Evolutionary conservation across 2,329 filamentous ascomycete genomes (phyloP).

Genomic region (Cytospora chrysosperma): DNA sequence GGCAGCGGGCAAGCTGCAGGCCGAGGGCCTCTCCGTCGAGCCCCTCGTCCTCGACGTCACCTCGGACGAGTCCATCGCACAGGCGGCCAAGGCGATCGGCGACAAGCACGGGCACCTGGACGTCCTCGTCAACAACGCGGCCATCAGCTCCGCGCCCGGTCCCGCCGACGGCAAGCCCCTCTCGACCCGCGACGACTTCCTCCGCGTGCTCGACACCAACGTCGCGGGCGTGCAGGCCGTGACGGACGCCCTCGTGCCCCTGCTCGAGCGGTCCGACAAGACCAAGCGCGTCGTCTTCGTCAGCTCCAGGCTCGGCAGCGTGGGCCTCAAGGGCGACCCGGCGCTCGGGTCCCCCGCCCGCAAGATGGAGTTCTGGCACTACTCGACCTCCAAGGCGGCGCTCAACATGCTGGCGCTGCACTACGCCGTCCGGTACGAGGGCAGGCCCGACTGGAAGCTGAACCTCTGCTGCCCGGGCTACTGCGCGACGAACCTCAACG

Average conservation of each 20-base stretch:
- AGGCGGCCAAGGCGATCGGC: slow-evolving; percentile 34
- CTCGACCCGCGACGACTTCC: slow-evolving; percentile 26
- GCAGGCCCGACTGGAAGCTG: slow-evolving; percentile 30
- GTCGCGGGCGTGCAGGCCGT: slow-evolving; percentile 32
- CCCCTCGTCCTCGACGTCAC: slow-evolving; percentile 43
- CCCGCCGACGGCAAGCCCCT: slow-evolving; percentile 19
- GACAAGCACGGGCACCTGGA: slow-evolving; percentile 35
- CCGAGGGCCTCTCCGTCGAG: slow-evolving; percentile 34
- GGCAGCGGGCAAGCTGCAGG: slow-evolving; percentile 34
- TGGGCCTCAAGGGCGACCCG: slow-evolving; percentile 22
- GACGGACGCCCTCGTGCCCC: slow-evolving; percentile 34
- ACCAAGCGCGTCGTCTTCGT: slow-evolving; percentile 31
- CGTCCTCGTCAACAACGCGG: slow-evolving; percentile 36
- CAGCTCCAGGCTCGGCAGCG: slow-evolving; percentile 27
- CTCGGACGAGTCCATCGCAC: slow-evolving; percentile 40
- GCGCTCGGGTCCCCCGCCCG: neutral
- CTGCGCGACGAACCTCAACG: slow-evolving; percentile 30
- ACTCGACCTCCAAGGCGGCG: slow-evolving; percentile 31
- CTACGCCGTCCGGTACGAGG: slow-evolving; percentile 26
- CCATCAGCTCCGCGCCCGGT: slow-evolving; percentile 20
- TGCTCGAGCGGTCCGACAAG: slow-evolving; percentile 32
- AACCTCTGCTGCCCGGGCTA: slow-evolving; percentile 31
- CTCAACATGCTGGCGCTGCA: slow-evolving; percentile 30
- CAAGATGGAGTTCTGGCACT: slow-evolving; percentile 21
- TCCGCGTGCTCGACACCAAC: slow-evolving; percentile 33